Evolutionary conservation across 805 yeast genomes (phyloP).

Genomic region (Cyberlindnera suaveolens): DNA sequence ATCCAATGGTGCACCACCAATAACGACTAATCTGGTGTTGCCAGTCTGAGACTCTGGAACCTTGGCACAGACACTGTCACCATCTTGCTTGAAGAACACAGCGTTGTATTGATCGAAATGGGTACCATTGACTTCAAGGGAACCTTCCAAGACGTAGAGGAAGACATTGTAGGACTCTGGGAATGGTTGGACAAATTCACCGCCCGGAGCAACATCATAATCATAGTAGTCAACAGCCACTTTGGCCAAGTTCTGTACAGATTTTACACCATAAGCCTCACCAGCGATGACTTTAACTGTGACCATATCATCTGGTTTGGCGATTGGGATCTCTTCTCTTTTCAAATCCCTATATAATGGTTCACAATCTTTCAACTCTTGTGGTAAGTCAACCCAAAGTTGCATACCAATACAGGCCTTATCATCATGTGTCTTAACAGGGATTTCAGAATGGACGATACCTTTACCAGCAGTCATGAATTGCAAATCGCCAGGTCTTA

Average conservation of each 20-base stretch:
- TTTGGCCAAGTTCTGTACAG: constrained; percentile 68
- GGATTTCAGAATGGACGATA: constrained; percentile 83
- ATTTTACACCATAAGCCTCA: constrained; percentile 65
- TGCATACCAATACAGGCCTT: constrained; percentile 66
- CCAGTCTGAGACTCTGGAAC: constrained; percentile 36
- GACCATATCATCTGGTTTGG: constrained; percentile 55
- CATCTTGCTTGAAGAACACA: constrained; percentile 64
- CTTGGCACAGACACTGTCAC: constrained; percentile 51
- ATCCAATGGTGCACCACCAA: constrained; percentile 69
- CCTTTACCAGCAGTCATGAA: constrained; percentile 94
- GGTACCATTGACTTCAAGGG: constrained; percentile 40
- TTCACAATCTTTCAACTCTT: constrained; percentile 47
- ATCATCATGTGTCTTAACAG: constrained; percentile 45
- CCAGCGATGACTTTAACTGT: constrained; percentile 74
- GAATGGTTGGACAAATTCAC: constrained; percentile 51
- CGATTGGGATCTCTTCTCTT: constrained; percentile 65
- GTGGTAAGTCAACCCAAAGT: constrained; percentile 83
- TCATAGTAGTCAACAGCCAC: constrained; percentile 76
- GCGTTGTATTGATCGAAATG: constrained; percentile 40
- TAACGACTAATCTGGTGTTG: constrained; percentile 57
- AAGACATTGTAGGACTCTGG: constrained; percentile 62
- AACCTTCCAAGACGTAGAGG: constrained; percentile 61
- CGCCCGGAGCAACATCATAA: constrained; percentile 59
- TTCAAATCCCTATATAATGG: constrained; percentile 79
- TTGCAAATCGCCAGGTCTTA: constrained; percentile 80